Evolutionary conservation across 805 yeast species (phyloP), one percentile per base, ranked within the genome.

Genomic region (Pichia heedii): DNA sequence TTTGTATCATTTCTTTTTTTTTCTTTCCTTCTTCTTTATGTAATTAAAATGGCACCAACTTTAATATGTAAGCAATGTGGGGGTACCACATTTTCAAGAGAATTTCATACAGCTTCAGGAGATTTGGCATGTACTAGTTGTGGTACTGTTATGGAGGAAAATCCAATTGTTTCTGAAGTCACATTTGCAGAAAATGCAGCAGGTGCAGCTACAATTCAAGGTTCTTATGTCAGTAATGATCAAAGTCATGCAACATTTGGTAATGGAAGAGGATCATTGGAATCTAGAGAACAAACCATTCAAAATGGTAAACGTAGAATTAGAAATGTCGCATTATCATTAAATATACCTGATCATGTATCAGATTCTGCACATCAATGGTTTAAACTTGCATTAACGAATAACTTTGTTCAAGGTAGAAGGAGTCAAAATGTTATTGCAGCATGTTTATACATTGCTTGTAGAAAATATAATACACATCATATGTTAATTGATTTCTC

Each of bases 401-500:
- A 82, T 50, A 89, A 88, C 58, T 93, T 93, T 60, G 97, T 93
- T 21, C 96, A 90, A 61, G 99, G 99, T n/a, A 73, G 99, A 54
- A 68, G 93, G 49, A 87, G 97, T 2, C 97, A 89, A 58, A 89
- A 90, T 58, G 97, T 93, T 3, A 79, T 89, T 43, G 95, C 96
- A 0, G 88, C 97, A 0, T 93, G 99, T 65, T 70, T 93, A 29
- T 93, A 93, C 58, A 78, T 93, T 39, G 96, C 97, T 0, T 93
- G 99, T 62, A 79, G 98, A 57, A 82, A 81, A 58, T 90, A 83
- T 55, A 76, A 77, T 60, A 89, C 97, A 0, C 93, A 84, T 53
- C 97, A 90, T 58, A 88, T 93, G 96, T 72, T 93, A 53, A 89
- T 93, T 54, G 98, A 93, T 65, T 93, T 93, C 59, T 84, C 95